A percentile compares a stretch with the other conserved stretches of the same genome.
Evolutionary conservation across 169 alveolate genomes (phyloP).

Genomic region (Cyclospora cayetanensis): DNA sequence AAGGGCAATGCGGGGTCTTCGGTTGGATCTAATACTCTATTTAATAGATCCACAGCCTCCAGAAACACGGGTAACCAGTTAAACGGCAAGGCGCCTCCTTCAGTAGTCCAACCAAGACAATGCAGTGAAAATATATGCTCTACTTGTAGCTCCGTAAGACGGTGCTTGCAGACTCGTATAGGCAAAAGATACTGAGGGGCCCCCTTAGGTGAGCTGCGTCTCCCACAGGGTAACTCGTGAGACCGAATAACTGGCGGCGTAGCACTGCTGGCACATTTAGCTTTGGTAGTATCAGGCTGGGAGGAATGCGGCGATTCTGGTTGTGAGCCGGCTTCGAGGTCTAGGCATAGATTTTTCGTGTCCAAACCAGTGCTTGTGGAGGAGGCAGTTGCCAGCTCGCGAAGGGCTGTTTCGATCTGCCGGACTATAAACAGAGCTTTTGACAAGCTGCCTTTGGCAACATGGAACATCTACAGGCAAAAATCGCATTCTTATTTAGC

Average conservation of each 20-base stretch:
- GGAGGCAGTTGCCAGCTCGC: constrained; percentile 40
- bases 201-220: constrained; percentile 58
- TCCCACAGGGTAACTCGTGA: constrained; percentile 11
- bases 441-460: constrained; percentile 3
- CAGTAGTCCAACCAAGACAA: constrained; percentile 64
- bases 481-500: background rate
- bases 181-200: constrained; percentile 22
- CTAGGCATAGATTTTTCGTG: background rate
- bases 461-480: constrained; percentile 35
- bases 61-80: constrained; percentile 27
- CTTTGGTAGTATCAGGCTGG: background rate
- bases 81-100: constrained; percentile 54
- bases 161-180: constrained; percentile 49
- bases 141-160: constrained; percentile 44
- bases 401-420: constrained; percentile 28
- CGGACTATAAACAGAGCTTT: background rate
- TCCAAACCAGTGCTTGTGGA: constrained; percentile 4
- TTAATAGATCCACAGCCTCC: constrained; percentile 33
- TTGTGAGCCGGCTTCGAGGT: background rate
- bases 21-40: constrained; percentile 45
- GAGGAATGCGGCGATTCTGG: background rate
- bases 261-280: background rate
- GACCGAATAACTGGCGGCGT: background rate
- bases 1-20: constrained; percentile 35
- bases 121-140: constrained; percentile 28